Evolutionary conservation across 2,329 filamentous ascomycete genomes (phyloP).

Genomic region (Cladosporium sp.): DNA sequence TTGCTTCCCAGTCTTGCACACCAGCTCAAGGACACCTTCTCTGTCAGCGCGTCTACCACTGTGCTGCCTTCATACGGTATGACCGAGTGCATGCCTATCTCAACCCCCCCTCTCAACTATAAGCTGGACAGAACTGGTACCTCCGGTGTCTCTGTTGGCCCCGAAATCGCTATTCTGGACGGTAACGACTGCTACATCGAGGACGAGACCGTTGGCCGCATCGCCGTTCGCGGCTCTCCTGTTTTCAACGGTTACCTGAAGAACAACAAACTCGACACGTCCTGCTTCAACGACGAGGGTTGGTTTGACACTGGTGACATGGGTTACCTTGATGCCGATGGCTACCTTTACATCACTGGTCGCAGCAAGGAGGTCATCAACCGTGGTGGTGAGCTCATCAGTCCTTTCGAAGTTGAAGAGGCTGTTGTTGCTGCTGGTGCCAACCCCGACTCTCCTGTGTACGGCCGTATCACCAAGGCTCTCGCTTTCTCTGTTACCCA

Average conservation of each 20-base stretch:
- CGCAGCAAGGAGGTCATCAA: constrained; percentile 57
- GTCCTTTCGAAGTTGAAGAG: constrained; percentile 57
- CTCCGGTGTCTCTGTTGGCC: constrained; percentile 50
- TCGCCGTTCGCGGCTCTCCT: constrained; percentile 48
- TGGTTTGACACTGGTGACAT: constrained; percentile 56
- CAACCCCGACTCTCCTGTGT: constrained; percentile 40
- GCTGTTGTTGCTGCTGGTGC: constrained; percentile 48
- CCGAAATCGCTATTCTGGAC: constrained; percentile 50
- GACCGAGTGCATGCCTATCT: constrained; percentile 59
- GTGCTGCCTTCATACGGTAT: constrained; percentile 57
- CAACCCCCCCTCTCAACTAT: constrained; percentile 52
- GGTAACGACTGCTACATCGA: constrained; percentile 32
- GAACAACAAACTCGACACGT: constrained; percentile 42
- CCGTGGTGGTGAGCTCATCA: constrained; percentile 56
- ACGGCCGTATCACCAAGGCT: constrained; percentile 45
- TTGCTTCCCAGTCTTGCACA: constrained; percentile 49
- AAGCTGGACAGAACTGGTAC: constrained; percentile 50
- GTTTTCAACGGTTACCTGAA: constrained; percentile 50
- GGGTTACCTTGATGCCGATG: constrained; percentile 49
- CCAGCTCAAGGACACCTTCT: constrained; percentile 48
- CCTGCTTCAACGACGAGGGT: constrained; percentile 45
- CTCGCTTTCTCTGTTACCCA: constrained; percentile 53
- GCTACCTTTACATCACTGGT: constrained; percentile 53
- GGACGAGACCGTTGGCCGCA: constrained; percentile 36
- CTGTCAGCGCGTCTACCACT: constrained; percentile 23